These are phyloP conservation scores for Cyclotella baltica DNA, from an alignment of 108 stramenopile genomes.

Conservation along the genomic window DNA sequence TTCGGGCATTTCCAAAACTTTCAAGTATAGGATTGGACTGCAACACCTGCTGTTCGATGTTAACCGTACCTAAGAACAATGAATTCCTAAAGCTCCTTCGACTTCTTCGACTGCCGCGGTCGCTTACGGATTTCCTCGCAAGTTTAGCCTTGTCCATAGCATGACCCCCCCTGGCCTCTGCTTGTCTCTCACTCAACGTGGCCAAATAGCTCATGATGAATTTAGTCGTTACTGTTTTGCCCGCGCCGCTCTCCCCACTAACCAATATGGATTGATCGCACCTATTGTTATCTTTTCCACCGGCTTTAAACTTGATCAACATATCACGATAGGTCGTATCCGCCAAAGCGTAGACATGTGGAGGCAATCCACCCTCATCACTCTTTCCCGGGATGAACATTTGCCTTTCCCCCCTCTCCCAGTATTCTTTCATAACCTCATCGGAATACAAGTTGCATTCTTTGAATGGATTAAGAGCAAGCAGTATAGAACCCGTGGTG, in stretches of 20 bases:
- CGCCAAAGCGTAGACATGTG: conserved; percentile 96
- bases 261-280: conserved; percentile 81
- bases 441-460: conserved; percentile 69
- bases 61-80: conserved; percentile 26
- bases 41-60: conserved; percentile 88
- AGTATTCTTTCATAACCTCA: conserved; percentile 74
- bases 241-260: conserved; percentile 94
- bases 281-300: neutral
- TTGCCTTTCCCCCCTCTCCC: conserved; percentile 58
- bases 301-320: conserved; percentile 71
- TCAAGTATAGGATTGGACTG: conserved; percentile 96
- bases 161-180: too few relatives aligned
- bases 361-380: conserved; percentile 59
- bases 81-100: conserved; percentile 13
- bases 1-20: conserved; percentile 96
- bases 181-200: conserved; percentile 69
- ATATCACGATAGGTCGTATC: conserved; percentile 90
- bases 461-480: conserved; percentile 97
- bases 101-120: neutral
- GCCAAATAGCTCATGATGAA: conserved; percentile 96
- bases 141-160: too few relatives aligned
- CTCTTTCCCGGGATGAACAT: conserved; percentile 31
- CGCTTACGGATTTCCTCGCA: too few relatives aligned
- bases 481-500: conserved; percentile 90
- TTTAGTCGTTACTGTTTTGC: conserved; percentile 98